Percentiles rank a stretch among this genome's conserved stretches.
Evolutionary conservation across 768 basidiomycete species (phyloP).

Genomic region (Austroboletus eburneus): DNA sequence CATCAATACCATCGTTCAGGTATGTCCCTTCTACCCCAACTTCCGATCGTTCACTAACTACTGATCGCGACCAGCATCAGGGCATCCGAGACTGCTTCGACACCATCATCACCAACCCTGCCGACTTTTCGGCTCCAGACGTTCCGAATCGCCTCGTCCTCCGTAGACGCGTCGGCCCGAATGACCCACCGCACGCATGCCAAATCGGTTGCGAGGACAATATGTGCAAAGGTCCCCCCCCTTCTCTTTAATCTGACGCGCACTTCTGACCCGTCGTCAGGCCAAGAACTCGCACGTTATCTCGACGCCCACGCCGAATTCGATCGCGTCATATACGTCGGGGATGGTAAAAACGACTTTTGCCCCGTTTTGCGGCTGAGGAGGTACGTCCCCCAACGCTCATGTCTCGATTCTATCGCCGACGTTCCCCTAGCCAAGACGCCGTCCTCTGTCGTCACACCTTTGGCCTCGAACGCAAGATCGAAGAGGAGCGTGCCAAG

Average conservation of each 20-base stretch:
- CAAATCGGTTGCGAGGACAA: conserved; percentile 87
- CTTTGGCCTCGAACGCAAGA: conserved; percentile 76
- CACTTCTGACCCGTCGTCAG: conserved; percentile 35
- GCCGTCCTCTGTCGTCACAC: conserved; percentile 72
- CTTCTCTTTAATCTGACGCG: no score
- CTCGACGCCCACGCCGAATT: conserved; percentile 49
- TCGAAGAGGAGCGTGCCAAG: conserved; percentile 54
- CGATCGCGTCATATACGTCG: conserved; percentile 84
- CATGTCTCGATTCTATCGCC: not conserved
- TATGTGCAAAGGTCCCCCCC: conserved; percentile 87
- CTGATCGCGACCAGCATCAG: no score
- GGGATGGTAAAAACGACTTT: conserved; percentile 94
- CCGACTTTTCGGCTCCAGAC: conserved; percentile 67
- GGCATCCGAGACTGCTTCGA: conserved; percentile 69
- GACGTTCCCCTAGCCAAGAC: conserved; percentile 58
- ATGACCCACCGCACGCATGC: conserved; percentile 78
- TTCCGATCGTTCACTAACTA: no score
- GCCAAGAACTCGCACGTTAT: conserved; percentile 89
- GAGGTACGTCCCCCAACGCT: conserved; percentile 40
- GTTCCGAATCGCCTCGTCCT: conserved; percentile 66
- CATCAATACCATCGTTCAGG: conserved; percentile 87
- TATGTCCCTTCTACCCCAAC: conserved; percentile 23
- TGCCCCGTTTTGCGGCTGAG: conserved; percentile 84
- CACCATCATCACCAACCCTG: conserved; percentile 90
- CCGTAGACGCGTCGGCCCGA: conserved; percentile 68